Evolutionary conservation across 345 rosid species (phyloP).

Genomic region (Xanthoceras sorbifolium): DNA sequence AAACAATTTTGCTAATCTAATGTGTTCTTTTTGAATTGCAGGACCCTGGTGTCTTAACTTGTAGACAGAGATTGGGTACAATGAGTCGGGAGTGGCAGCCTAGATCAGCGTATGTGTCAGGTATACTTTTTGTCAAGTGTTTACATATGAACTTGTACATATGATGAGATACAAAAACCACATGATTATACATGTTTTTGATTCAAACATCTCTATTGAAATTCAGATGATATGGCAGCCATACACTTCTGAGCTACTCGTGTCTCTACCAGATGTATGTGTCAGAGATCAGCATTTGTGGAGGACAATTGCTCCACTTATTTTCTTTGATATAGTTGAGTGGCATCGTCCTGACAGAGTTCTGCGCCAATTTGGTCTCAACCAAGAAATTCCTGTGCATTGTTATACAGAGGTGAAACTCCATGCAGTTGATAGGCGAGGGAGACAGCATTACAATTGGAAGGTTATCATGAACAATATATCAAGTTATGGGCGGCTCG

Average conservation of each 20-base stretch:
- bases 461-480: not conserved
- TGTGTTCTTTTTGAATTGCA: not conserved
- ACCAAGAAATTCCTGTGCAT: conserved; percentile 4
- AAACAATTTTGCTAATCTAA: not conserved
- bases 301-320: conserved; percentile 12
- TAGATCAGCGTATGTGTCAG: too few relatives aligned
- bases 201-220: not conserved
- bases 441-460: not conserved
- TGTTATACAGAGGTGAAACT: conserved; percentile 3
- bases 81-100: too few relatives aligned
- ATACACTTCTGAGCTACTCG: not conserved
- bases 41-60: conserved; percentile 9
- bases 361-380: conserved; percentile 13
- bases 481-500: not conserved
- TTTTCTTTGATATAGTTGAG: conserved; percentile 18
- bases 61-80: conserved; percentile 10
- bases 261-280: not conserved
- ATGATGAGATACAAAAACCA: not conserved
- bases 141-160: not conserved
- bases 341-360: conserved; percentile 22
- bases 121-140: not conserved
- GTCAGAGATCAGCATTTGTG: not conserved
- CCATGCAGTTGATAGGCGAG: conserved; percentile 1
- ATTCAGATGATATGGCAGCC: conserved; percentile 8
- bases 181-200: not conserved